Conservation (phyloP, 148 eudicot genomes). For the Dianthus caryophyllus region DNA sequence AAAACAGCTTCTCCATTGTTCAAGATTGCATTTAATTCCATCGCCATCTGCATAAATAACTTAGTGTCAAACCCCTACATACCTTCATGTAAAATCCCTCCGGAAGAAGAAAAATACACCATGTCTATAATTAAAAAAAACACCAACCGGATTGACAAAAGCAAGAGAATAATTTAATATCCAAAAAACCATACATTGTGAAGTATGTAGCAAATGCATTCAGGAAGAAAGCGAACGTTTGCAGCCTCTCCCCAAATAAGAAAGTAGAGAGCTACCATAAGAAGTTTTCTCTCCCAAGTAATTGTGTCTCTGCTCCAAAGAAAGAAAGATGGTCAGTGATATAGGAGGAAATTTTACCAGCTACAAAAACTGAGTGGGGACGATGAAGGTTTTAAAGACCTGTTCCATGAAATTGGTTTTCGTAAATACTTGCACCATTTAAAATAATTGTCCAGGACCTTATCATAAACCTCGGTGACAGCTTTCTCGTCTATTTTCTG, state of each 20-base stretch:
- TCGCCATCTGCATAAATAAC: constrained; percentile 69
- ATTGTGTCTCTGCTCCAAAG: constrained; percentile 73
- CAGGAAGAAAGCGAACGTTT: constrained; percentile 97
- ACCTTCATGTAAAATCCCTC: not conserved
- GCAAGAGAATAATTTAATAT: constrained; percentile 4
- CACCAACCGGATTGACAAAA: not conserved
- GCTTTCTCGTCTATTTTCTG: constrained; percentile 96
- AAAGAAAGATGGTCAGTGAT: constrained; percentile 3
- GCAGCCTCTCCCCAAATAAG: constrained; percentile 99
- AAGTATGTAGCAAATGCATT: constrained; percentile 94
- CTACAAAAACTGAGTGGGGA: not conserved
- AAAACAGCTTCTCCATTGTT: constrained; percentile 78
- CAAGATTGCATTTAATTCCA: constrained; percentile 80
- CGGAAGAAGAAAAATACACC: not conserved
- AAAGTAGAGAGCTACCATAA: constrained; percentile 72
- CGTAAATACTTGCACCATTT: constrained; percentile 97
- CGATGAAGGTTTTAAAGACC: constrained; percentile 34
- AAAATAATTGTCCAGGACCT: constrained; percentile 88
- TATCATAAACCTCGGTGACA: constrained; percentile 68
- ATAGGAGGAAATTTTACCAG: constrained; percentile 10
- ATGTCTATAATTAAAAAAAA: not conserved
- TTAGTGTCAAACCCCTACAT: not conserved
- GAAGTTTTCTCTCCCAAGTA: constrained; percentile 81
- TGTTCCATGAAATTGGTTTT: constrained; percentile 74
- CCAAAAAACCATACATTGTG: constrained; percentile 60